These are phyloP conservation scores for Neurospora crassa DNA, from an alignment of 2,329 filamentous ascomycete genomes.

Conservation along the genomic window DNA sequence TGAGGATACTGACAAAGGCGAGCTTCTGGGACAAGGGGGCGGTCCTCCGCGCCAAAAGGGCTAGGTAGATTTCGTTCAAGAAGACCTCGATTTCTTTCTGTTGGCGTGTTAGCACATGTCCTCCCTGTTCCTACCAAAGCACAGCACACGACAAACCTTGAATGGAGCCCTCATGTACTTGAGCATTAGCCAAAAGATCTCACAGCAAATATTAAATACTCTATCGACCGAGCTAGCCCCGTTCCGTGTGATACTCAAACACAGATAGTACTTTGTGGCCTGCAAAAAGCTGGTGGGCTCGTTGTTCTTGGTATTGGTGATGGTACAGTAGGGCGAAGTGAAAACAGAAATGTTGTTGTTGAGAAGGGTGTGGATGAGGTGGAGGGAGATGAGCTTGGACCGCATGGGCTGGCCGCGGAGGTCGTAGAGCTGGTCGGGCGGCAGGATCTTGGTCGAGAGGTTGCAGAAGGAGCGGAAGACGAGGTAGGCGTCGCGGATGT, in stretches of 20 bases:
- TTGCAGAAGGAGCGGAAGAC: conserved; percentile 98
- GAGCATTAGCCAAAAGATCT: conserved; percentile 97
- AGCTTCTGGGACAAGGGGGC: conserved; percentile 87
- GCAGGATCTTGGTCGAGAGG: conserved; percentile 82
- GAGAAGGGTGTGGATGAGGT: conserved; percentile 88
- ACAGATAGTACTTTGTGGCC: conserved; percentile 93
- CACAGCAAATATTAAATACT: conserved; percentile 91
- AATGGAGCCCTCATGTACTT: conserved; percentile 88
- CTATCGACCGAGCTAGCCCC: conserved; percentile 85
- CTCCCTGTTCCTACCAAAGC: no score
- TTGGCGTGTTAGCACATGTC: conserved; percentile 2
- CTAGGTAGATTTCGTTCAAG: conserved; percentile 91
- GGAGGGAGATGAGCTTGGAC: conserved; percentile 88
- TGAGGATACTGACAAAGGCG: conserved; percentile 79
- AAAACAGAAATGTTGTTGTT: conserved; percentile 92
- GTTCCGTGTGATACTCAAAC: conserved; percentile 87
- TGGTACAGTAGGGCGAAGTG: conserved; percentile 82
- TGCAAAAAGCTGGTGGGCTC: conserved; percentile 86
- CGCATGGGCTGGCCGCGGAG: conserved; percentile 92
- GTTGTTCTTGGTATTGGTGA: conserved; percentile 81
- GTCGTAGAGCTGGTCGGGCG: conserved; percentile 86
- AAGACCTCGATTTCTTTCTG: conserved; percentile 97
- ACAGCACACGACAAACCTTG: conserved; percentile 51
- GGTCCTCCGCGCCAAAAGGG: conserved; percentile 78
- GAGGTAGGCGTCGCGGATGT: conserved; percentile 92